Base-by-base conservation (phyloP, 2,329 filamentous ascomycete species). In the Hypoxylon sp. region DNA sequence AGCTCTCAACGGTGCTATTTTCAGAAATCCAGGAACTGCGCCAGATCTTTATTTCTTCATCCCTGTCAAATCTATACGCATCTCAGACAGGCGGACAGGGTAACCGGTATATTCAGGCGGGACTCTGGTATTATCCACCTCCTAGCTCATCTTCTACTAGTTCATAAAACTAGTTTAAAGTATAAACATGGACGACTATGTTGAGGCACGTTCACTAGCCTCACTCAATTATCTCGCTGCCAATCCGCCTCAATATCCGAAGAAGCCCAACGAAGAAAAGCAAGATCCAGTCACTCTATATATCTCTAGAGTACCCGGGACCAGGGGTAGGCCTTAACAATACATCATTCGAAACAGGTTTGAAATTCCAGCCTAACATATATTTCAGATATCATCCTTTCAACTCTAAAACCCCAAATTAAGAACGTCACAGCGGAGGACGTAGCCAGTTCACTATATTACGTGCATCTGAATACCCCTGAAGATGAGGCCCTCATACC, bases 291-390 rank as follows among this genome's bases (percentile, higher is more conserved):
- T 98, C 55, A 90, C 91, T 2, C 87, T 99, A 44, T 99, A 99
- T 81, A 97, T 99, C 72, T 94, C 95, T 37, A 86, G 95, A 72
- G 95, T 99, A 0, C 96, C 96, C 0, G 95, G 95, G 22, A 97
- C 92, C 70, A 89, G 90, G 90, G 93, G 94, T 94, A 84, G 72
- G 82, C 78, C 24, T 48, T 35, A 54, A 54, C 22, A 61, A 33
- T 57, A 53, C 29, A 35, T 39, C 31, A 46, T 47, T 66, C 22
- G 54, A 54, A 39, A 54, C 46, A 14, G 54, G 58, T 14, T 51
- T 72, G 13, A 13, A 72, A 66, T 72, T 67, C 72, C 60, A 59
- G 54, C 65, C 63, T 68, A 66, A 63, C 61, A 19, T 51, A 54
- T 44, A 37, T 13, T 42, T 35, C 54, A 96, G 95, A 98, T 85